Evolutionary conservation across 305 asterid species (phyloP), one percentile per base, ranked within the genome.

Genomic region (Solanum hybrid): DNA sequence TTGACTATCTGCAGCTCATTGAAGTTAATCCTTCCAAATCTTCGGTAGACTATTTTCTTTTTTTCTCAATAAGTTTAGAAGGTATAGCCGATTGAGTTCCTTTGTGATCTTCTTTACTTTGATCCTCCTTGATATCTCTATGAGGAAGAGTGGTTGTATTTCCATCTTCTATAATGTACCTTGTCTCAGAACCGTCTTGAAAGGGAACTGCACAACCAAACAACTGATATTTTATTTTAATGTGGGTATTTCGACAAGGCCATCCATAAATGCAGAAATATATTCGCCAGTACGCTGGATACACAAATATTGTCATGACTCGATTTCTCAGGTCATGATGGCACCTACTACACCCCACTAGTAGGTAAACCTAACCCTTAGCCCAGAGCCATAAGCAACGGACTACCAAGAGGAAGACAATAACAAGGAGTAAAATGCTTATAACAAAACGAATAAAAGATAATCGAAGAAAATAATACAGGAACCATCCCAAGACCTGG

Each of bases 141-240:
- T 4, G 10, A 56, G 26, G 69, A 56, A 56, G 69, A 20, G 11
- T 56, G 4, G 69, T 7, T 56, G 24, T 56, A 20, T 56, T 56
- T 56, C 10, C 4, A 56, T 56, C 69, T 7, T 56, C 5, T 20
- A 56, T 56, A 20, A 56, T 56, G 26, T 56, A 6, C 24, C 69
- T 56, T 56, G 26, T 56, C 26, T 56, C 2, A 64, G 89, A 84
- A 51, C 89, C 90, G 78, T 89, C 77, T 38, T 75, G 86, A 82
- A 76, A 27, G 27, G 93, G 27, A 34, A 93, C 92, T 72, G 89
- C 94, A 87, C 66, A 91, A 76, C 95, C 94, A 88, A 97, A 97
- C 92, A 97, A 87, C 86, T 94, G 90, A 86, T 92, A 96, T 91
- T 40, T 91, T 92, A 96, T 91, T 51, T 92, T 89, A 97, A 85